These are phyloP conservation scores for Nothopassalora personata DNA, from an alignment of 2,329 filamentous ascomycete genomes.

Conservation along the genomic window DNA sequence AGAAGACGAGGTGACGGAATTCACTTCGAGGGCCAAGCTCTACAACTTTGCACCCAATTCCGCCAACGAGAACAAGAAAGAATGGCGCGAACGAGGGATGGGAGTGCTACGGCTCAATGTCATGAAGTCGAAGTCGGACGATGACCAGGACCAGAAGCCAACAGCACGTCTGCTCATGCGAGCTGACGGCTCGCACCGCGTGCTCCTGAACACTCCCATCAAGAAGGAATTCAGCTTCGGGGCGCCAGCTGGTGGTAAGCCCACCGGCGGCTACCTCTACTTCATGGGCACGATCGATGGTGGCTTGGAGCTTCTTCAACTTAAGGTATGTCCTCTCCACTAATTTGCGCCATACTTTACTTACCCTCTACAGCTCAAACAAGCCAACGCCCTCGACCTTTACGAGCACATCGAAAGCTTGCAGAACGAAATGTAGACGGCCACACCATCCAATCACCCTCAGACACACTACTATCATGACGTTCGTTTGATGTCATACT, in stretches of 20 bases:
- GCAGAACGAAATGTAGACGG: conserved; percentile 35
- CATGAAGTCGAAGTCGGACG: conserved; percentile 44
- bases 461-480: not conserved
- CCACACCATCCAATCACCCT: not conserved
- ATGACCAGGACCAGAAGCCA: conserved; percentile 47
- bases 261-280: conserved; percentile 64
- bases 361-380: conserved; percentile 35
- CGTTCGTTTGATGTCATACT: not conserved
- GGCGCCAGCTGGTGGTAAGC: conserved; percentile 56
- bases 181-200: conserved; percentile 79
- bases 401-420: conserved; percentile 41
- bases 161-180: conserved; percentile 77
- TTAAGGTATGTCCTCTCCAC: conserved; percentile 46
- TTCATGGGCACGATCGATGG: conserved; percentile 56
- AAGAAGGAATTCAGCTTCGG: conserved; percentile 75
- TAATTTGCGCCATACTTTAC: conserved; percentile 3
- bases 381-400: conserved; percentile 42
- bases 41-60: conserved; percentile 68
- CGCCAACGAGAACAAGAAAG: conserved; percentile 41
- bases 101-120: conserved; percentile 83
- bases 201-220: conserved; percentile 80
- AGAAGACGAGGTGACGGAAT: conserved; percentile 69
- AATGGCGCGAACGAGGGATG: conserved; percentile 85
- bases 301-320: conserved; percentile 47
- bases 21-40: conserved; percentile 75